Conservation (phyloP, 371 early-diverging fungal genomes). For the Mortierella sp. region DNA sequence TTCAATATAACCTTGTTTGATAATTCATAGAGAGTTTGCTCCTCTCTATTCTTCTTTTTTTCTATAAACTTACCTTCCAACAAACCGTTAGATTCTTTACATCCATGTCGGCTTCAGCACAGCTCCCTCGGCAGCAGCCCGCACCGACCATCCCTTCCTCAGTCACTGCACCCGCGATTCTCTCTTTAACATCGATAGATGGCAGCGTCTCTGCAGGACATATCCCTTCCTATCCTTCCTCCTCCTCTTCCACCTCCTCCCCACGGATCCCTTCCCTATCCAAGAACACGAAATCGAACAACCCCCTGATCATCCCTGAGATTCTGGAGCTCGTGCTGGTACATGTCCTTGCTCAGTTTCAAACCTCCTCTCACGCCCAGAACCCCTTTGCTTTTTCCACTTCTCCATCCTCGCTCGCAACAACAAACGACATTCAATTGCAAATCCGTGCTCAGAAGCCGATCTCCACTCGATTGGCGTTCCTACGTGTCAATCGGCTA, state of each 20-base stretch:
- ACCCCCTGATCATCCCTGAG: constrained; percentile 29
- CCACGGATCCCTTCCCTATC: background rate
- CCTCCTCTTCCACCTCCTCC: background rate
- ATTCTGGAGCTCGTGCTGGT: constrained; percentile 30
- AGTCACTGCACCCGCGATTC: background rate
- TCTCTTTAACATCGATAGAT: background rate
- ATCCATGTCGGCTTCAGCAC: background rate
- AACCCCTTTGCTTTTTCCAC: constrained; percentile 11
- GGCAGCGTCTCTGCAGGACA: background rate
- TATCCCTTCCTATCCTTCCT: background rate
- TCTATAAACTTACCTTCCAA: background rate
- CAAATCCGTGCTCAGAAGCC: constrained; percentile 23
- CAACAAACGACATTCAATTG: constrained; percentile 10
- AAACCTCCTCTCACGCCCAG: background rate
- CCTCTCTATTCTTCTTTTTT: background rate
- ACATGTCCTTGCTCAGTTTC: constrained; percentile 26
- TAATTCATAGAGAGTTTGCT: background rate
- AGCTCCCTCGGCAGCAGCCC: background rate
- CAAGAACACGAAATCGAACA: background rate
- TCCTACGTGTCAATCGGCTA: constrained; percentile 28
- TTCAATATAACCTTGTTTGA: constrained; percentile 3
- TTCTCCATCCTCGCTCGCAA: constrained; percentile 4
- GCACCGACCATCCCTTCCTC: background rate
- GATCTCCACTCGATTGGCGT: constrained; percentile 22
- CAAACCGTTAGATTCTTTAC: background rate